A percentile compares a stretch with the other conserved stretches of the same genome.
These are phyloP conservation scores for Rosa persica DNA, from an alignment of 306 rosid species.

Conservation along the genomic window DNA sequence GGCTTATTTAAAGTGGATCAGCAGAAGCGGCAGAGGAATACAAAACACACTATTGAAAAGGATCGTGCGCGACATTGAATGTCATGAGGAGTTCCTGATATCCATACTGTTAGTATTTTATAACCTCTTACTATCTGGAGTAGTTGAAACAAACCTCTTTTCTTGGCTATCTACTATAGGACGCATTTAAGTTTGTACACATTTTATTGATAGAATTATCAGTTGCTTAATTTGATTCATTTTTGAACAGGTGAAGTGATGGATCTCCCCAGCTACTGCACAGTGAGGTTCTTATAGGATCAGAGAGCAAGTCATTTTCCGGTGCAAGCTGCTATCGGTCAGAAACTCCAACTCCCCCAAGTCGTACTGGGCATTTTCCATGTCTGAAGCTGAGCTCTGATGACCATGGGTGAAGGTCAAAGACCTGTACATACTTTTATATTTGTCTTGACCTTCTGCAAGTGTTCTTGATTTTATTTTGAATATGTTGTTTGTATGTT, in stretches of 20 bases:
- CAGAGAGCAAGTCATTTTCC: conserved; percentile 14
- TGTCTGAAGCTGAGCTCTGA: conserved; percentile 27
- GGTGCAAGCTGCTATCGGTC: conserved; percentile 26
- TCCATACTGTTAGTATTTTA: conserved; percentile 38
- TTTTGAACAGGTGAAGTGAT: conserved; percentile 38
- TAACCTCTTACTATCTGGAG: conserved; percentile 19
- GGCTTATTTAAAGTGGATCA: conserved; percentile 31
- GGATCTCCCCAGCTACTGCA: conserved; percentile 24
- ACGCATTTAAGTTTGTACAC: background rate
- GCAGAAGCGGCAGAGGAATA: conserved; percentile 52
- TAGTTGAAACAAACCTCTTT: conserved; percentile 15
- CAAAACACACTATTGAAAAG: conserved; percentile 46
- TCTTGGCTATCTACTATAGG: background rate
- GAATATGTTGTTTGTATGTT: conserved; percentile 25
- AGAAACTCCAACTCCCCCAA: conserved; percentile 21
- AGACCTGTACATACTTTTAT: conserved; percentile 28
- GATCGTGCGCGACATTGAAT: conserved; percentile 41
- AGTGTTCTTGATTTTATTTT: conserved; percentile 20
- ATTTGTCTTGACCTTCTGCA: conserved; percentile 36
- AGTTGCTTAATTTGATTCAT: conserved; percentile 14
- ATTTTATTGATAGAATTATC: background rate
- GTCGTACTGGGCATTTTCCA: conserved; percentile 27
- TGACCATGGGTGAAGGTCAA: conserved; percentile 17
- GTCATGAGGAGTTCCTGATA: conserved; percentile 27
- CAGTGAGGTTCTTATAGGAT: conserved; percentile 17